Percentiles rank a stretch among this genome's conserved stretches.
Evolutionary conservation across 1,284 basidiomycete species (phyloP).

Genomic region (Tylopilus orsonianus): DNA sequence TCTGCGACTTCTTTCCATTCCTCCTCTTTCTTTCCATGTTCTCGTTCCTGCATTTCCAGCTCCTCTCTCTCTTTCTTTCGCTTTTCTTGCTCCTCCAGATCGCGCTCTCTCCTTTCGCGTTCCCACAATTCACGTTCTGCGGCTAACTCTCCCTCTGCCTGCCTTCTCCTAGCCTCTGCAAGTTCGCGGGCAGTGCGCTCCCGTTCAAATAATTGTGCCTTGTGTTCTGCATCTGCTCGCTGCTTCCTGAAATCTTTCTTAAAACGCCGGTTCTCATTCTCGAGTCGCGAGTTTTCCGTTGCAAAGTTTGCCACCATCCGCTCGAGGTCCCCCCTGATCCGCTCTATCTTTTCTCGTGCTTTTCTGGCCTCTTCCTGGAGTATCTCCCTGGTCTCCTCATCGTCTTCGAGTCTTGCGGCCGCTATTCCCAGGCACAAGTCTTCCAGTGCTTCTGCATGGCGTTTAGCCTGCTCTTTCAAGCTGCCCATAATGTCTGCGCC

Average conservation of each 20-base stretch:
- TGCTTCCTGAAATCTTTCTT: slow-evolving; percentile 18
- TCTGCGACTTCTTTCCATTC: neutral
- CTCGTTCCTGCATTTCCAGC: neutral
- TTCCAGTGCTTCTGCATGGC: slow-evolving; percentile 35
- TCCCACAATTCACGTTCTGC: slow-evolving; percentile 15
- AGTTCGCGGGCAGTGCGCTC: slow-evolving; percentile 22
- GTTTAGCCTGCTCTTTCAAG: slow-evolving; percentile 32
- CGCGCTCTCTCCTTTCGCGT: slow-evolving; percentile 10
- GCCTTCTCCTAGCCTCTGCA: slow-evolving; percentile 21
- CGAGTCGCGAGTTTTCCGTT: slow-evolving; percentile 32
- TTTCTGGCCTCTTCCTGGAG: slow-evolving; percentile 37
- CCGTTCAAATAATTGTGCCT: slow-evolving; percentile 13
- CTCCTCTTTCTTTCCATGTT: neutral
- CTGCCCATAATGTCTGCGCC: slow-evolving; percentile 38
- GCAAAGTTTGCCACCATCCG: slow-evolving; percentile 32
- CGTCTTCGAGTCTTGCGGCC: slow-evolving; percentile 34
- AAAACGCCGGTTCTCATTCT: slow-evolving; percentile 27
- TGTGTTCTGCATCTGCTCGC: slow-evolving; percentile 20
- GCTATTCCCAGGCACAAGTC: slow-evolving; percentile 37
- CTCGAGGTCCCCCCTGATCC: slow-evolving; percentile 29
- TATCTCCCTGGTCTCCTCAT: slow-evolving; percentile 36
- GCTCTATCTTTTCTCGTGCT: slow-evolving; percentile 27
- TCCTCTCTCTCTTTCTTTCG: slow-evolving; percentile 3
- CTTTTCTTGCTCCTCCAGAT: slow-evolving; percentile 3
- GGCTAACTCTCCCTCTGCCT: slow-evolving; percentile 20